phyloP scores from a whole-genome alignment of 2,329 filamentous ascomycete species.

The Dothiorella sarmentorum region DNA sequence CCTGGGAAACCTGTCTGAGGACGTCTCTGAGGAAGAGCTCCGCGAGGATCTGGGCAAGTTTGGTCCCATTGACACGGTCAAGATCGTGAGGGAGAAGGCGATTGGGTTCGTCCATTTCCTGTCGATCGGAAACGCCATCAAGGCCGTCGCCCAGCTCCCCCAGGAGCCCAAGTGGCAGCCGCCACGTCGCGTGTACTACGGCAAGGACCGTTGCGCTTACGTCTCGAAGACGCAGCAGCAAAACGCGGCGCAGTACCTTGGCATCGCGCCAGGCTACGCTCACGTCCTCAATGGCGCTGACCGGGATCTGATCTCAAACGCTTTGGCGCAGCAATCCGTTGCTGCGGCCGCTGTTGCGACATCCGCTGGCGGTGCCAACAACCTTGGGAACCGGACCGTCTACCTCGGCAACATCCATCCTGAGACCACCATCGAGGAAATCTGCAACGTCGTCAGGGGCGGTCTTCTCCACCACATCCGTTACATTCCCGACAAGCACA shows the following conservation, averaged over 20 bases:
- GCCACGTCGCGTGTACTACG: conserved; percentile 94
- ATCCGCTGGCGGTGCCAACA: conserved; percentile 93
- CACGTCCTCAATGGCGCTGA: conserved; percentile 95
- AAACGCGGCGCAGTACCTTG: conserved; percentile 95
- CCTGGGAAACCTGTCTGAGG: conserved; percentile 86
- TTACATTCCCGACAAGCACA: conserved; percentile 99
- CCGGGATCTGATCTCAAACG: conserved; percentile 92
- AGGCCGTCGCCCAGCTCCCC: conserved; percentile 92
- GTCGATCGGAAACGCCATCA: conserved; percentile 96
- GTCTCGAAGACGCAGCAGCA: conserved; percentile 99
- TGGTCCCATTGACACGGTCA: conserved; percentile 92
- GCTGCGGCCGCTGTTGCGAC: conserved; percentile 95
- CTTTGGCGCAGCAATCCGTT: conserved; percentile 94
- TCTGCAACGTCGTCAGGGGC: conserved; percentile 96
- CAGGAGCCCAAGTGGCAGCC: conserved; percentile 97
- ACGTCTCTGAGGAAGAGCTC: conserved; percentile 85
- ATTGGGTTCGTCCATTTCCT: conserved; percentile 98
- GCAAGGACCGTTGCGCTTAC: conserved; percentile 96
- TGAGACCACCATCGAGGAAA: conserved; percentile 98
- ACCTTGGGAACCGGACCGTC: conserved; percentile 94
- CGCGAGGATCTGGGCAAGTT: conserved; percentile 96
- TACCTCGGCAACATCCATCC: conserved; percentile 99
- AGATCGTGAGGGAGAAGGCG: conserved; percentile 95
- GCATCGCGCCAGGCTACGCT: conserved; percentile 93
- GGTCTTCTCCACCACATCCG: conserved; percentile 96